Evolutionary conservation across 768 basidiomycete species (phyloP), one percentile per base, ranked within the genome.

Genomic region (Leccinum obscurum): DNA sequence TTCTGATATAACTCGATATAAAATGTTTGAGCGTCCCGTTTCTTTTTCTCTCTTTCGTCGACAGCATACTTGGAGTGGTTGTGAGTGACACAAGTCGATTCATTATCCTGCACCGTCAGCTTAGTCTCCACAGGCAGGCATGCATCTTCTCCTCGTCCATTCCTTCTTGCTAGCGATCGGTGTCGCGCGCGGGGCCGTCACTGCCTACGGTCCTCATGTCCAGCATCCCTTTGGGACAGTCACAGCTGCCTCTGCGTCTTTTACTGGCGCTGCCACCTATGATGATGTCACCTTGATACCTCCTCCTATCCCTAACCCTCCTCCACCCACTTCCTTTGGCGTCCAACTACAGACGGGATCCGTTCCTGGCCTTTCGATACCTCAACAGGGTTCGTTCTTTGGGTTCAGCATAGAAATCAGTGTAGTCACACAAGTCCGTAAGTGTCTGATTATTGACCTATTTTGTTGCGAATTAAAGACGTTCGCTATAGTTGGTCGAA

Each of bases 341-440:
- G 62, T 88, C 1, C 73, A 78, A 56, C 72, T 87, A 20, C 71
- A 76, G 59, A 66, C 56, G 1, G 67, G 61, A 49, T 63, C 35
- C 11, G 61, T 75, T 49, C 54, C 61, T 6, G 75, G 72, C 6
- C 63, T 85, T 39, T 79, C 79, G 1, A 80, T 81, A 53, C 69
- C 71, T 3, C 76, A 78, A 57, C 68, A 70, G n/a, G 86, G 85
- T 20, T 79, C 83, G 17, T 90, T 90, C 66, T 80, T 85, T 57
- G 89, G 88, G 4, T 90, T 92, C 68, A 89, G 86, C 3, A 81
- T 92, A 41, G 90, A 92, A 72, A 81, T 90, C 78, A 89, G 88
- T 44, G 85, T 91, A 8, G 80, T 85, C 7, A 83, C 81, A 58
- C 83, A 85, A 76, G 8, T 54, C 13, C 24, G 56, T 54, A 37